These are phyloP conservation scores for Geotrichum cucujoidarum DNA, from an alignment of 1,139 yeast genomes.

Conservation along the genomic window DNA sequence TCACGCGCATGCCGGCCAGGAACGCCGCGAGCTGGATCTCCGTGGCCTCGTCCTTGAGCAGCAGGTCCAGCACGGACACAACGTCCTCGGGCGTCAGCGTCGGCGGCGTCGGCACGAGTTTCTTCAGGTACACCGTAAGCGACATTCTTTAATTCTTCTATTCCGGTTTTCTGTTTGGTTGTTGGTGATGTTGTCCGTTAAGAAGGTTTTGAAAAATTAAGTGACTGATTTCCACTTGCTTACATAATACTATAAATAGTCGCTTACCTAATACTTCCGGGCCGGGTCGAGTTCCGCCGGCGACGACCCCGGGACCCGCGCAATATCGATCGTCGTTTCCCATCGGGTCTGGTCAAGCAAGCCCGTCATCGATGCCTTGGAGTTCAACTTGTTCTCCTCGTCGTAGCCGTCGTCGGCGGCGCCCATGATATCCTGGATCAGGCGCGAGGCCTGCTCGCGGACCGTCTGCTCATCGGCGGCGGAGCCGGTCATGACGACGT, in stretches of 20 bases:
- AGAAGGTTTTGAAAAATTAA: too few relatives aligned
- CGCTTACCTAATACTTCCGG: too few relatives aligned
- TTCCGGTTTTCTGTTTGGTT: not conserved
- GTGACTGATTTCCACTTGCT: too few relatives aligned
- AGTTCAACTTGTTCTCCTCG: constrained; percentile 12
- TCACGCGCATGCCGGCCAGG: constrained; percentile 65
- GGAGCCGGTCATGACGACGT: constrained; percentile 35
- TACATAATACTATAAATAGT: too few relatives aligned
- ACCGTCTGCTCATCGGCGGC: constrained; percentile 33
- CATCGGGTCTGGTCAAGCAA: constrained; percentile 27
- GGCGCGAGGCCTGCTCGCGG: constrained; percentile 32
- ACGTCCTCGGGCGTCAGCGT: constrained; percentile 58
- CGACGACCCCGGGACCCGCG: too few relatives aligned
- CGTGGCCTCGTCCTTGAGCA: constrained; percentile 54
- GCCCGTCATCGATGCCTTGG: constrained; percentile 4
- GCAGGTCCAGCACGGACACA: constrained; percentile 52
- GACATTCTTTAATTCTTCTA: not conserved
- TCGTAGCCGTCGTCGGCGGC: constrained; percentile 21
- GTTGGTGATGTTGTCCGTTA: not conserved
- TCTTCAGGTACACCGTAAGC: constrained; percentile 60
- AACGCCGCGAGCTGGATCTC: constrained; percentile 77
- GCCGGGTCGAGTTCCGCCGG: too few relatives aligned
- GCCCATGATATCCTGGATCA: constrained; percentile 31
- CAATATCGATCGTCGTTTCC: constrained; percentile 41
- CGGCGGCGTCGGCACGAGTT: constrained; percentile 55